Conservation (phyloP, 352 stramenopile genomes). For the Albugo candida region DNA sequence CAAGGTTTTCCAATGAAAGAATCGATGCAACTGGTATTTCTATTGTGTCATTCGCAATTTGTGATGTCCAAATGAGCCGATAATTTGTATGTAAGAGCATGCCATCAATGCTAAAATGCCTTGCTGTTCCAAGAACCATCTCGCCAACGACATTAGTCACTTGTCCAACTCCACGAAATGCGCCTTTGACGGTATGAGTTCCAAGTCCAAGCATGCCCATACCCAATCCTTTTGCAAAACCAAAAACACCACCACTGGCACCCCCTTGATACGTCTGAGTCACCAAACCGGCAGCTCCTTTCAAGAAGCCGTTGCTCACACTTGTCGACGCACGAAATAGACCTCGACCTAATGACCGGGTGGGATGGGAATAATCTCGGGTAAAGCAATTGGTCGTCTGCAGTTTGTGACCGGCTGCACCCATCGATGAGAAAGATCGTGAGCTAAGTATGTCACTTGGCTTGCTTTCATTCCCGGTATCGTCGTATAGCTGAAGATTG, state of each 20-base stretch:
- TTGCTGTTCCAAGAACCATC: constrained; percentile 65
- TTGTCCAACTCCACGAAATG: constrained; percentile 65
- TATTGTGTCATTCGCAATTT: constrained; percentile 57
- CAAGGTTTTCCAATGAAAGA: constrained; percentile 52
- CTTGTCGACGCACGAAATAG: constrained; percentile 73
- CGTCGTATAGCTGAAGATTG: constrained; percentile 7
- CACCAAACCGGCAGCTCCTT: constrained; percentile 58
- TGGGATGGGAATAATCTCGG: constrained; percentile 58
- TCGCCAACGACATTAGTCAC: constrained; percentile 75
- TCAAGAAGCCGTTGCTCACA: constrained; percentile 64
- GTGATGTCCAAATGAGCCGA: constrained; percentile 68
- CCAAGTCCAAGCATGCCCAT: constrained; percentile 74
- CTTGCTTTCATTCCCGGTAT: constrained; percentile 11
- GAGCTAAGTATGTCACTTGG: too few relatives aligned
- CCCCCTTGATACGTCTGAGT: constrained; percentile 77
- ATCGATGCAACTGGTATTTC: constrained; percentile 70
- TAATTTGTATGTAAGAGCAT: constrained; percentile 70
- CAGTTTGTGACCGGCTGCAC: constrained; percentile 68
- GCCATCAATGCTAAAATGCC: constrained; percentile 76
- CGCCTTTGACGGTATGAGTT: constrained; percentile 72
- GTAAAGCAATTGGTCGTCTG: constrained; percentile 75
- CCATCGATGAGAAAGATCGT: constrained; percentile 58
- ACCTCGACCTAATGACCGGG: constrained; percentile 51
- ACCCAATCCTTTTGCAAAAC: constrained; percentile 70
- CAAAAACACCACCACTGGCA: constrained; percentile 65